Conservation (phyloP, 2,329 filamentous ascomycete genomes). For the Colletotrichum musae region DNA sequence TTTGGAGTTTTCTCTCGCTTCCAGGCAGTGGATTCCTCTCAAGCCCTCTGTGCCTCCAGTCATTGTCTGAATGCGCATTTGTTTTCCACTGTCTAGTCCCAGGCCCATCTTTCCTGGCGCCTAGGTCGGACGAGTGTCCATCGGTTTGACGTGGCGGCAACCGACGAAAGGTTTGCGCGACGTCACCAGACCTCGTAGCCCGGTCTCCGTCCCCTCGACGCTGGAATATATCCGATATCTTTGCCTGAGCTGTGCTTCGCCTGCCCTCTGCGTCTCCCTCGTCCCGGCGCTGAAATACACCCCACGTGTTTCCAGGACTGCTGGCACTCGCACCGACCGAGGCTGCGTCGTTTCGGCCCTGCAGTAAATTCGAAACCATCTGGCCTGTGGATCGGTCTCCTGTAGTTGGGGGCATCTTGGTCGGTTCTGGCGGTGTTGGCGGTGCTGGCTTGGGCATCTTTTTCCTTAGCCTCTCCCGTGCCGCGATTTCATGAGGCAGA, state of each 20-base stretch:
- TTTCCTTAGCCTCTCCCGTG: conserved; percentile 46
- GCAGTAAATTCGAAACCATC: background rate
- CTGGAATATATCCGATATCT: too few species aligned
- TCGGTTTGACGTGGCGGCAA: background rate
- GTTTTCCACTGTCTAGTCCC: background rate
- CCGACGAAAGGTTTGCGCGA: background rate
- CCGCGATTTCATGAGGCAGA: conserved; percentile 57
- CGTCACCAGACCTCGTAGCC: too few species aligned
- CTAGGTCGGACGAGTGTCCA: background rate
- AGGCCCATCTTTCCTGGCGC: background rate
- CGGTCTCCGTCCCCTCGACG: too few species aligned
- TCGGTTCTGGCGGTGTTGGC: background rate
- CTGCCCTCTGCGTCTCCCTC: too few species aligned
- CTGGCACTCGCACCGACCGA: too few species aligned
- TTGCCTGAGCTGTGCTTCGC: too few species aligned
- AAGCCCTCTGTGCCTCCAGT: conserved; percentile 29
- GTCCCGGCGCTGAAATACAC: too few species aligned
- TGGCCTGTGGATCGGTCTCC: background rate
- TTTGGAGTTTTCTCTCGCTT: conserved; percentile 14
- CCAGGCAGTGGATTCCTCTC: conserved; percentile 5
- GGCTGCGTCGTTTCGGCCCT: background rate
- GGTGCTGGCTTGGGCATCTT: conserved; percentile 1
- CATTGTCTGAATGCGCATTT: background rate
- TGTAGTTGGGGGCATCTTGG: background rate
- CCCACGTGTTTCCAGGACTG: too few species aligned